Evolutionary conservation across 495 filamentous ascomycete species (phyloP), one percentile per base, ranked within the genome.

Genomic region (Penicillium arizonense): DNA sequence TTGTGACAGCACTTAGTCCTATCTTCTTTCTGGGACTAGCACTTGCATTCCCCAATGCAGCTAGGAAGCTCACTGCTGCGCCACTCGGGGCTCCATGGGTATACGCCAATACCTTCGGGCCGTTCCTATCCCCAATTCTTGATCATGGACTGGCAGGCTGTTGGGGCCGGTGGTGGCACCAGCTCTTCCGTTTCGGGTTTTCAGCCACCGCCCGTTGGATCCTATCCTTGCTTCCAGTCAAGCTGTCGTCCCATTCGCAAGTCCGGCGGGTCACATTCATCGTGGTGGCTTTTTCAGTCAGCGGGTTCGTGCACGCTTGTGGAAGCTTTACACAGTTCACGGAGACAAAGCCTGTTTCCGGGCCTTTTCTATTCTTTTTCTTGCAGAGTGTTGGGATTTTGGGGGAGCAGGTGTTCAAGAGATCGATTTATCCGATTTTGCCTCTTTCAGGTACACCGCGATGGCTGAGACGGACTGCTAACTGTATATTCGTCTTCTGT

Each of bases 121-220:
- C 79, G 1, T 70, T 73, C 39, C 71, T 80, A 52, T 52, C 51
- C 3, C 62, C 72, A 8, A 71, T 93, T 5, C 61, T 87, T 4
- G 78, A 87, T 46, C 69, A 83, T 40, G 90, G 90, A 0, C 69
- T 96, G 1, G 74, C 79, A 7, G 90, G 90, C 26, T 82, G 85
- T 58, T 96, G 91, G 91, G 82, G 87, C 37, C 78, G 73, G 13
- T 95, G 86, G 85, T 96, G 91, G 91, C 91, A 96, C 67, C 91
- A 96, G 65, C 80, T 86, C 2, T 94, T 96, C 71, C 84, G 89
- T 3, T 77, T 82, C 33, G 87, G 77, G 0, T 93, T 96, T 63
- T 69, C 79, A 5, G 77, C 79, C 2, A 80, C 86, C 0, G 67
- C 76, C 0, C 63, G 67, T 7, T 86, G 70, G 59, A 54, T 88